These are phyloP conservation scores for Fermentozyma sake DNA, from an alignment of 1,139 yeast species.

Conservation along the genomic window DNA sequence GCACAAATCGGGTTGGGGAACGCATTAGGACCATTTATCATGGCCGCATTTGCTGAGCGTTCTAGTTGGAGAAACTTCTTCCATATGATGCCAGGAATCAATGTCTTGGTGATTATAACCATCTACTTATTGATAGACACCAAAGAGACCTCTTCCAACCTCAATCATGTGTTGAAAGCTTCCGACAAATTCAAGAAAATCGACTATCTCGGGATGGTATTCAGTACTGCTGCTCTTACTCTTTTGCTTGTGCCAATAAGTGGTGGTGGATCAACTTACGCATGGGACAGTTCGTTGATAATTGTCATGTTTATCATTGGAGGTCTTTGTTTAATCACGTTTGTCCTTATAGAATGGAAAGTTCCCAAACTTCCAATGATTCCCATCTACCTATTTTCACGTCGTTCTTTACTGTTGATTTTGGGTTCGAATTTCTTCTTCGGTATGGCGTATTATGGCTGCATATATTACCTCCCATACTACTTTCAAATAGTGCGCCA, in stretches of 20 bases:
- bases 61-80: conserved; percentile 17
- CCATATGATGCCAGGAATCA: conserved; percentile 17
- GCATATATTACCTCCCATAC: conserved; percentile 15
- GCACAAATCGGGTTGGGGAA: conserved; percentile 18
- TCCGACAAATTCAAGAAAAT: conserved; percentile 15
- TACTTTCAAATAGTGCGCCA: conserved; percentile 17
- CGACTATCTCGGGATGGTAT: conserved; percentile 17
- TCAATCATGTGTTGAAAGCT: conserved; percentile 9
- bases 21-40: conserved; percentile 17
- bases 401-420: conserved; percentile 11
- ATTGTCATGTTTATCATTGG: conserved; percentile 18
- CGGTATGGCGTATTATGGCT: conserved; percentile 16
- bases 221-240: conserved; percentile 15
- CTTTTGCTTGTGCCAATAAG: conserved; percentile 16
- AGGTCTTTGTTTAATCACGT: conserved; percentile 13
- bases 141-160: conserved; percentile 10
- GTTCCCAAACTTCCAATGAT: conserved; percentile 19
- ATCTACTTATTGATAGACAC: conserved; percentile 12
- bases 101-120: conserved; percentile 10
- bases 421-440: conserved; percentile 14
- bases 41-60: conserved; percentile 16
- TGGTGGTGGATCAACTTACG: conserved; percentile 18
- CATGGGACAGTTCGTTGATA: conserved; percentile 16
- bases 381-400: conserved; percentile 14
- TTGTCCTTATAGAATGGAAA: conserved; percentile 16